These are phyloP conservation scores for Colletotrichum siamense DNA, from an alignment of 2,329 filamentous ascomycete species.

Conservation along the genomic window DNA sequence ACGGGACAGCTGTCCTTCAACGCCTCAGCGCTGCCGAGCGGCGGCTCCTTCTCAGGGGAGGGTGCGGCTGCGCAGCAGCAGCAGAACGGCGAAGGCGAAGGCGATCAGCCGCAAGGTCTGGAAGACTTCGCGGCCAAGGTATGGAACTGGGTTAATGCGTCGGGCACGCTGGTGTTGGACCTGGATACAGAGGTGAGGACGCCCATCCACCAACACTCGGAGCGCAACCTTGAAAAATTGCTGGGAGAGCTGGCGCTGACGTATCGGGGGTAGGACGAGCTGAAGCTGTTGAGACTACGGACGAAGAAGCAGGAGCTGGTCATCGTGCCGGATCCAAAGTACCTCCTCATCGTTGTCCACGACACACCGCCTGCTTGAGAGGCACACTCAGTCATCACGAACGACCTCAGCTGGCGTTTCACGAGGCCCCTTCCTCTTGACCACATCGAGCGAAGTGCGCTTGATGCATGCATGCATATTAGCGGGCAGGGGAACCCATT, in stretches of 20 bases:
- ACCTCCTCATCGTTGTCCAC: slow-evolving; percentile 79
- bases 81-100: slow-evolving; percentile 46
- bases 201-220: background rate
- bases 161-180: slow-evolving; percentile 73
- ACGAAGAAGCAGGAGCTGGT: slow-evolving; percentile 88
- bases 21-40: slow-evolving; percentile 4
- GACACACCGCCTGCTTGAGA: slow-evolving; percentile 74
- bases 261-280: slow-evolving; percentile 65
- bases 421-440: background rate
- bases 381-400: background rate
- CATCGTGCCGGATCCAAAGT: slow-evolving; percentile 81
- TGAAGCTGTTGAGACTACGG: slow-evolving; percentile 76
- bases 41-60: slow-evolving; percentile 50
- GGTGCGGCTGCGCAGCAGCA: slow-evolving; percentile 31
- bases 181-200: slow-evolving; percentile 71
- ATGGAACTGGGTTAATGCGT: slow-evolving; percentile 75
- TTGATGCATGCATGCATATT: background rate
- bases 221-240: background rate
- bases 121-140: slow-evolving; percentile 79
- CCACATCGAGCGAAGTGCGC: background rate
- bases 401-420: background rate
- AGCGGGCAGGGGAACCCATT: background rate
- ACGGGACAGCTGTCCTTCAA: slow-evolving; percentile 69
- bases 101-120: slow-evolving; percentile 51
- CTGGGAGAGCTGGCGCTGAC: background rate